phyloP scores from a whole-genome alignment of 1,284 basidiomycete genomes.

The Cryptococcus amylolentus region DNA sequence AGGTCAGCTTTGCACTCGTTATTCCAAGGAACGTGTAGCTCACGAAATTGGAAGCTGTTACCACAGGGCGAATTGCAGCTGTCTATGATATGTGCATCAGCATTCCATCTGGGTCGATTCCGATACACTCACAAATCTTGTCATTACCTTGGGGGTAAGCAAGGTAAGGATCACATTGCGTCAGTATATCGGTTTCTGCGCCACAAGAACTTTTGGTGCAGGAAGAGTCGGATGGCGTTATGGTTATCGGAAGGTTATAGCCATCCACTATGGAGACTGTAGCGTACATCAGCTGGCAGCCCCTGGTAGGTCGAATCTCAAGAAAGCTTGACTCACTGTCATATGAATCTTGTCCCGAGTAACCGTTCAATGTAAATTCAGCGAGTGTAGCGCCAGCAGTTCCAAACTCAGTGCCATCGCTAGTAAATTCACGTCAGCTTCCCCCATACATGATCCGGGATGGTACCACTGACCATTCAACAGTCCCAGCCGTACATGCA shows the following conservation, averaged over 20 bases:
- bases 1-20: neutral
- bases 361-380: conserved; percentile 14
- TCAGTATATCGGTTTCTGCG: conserved; percentile 19
- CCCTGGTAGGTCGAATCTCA: neutral
- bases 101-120: too few species aligned
- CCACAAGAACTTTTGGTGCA: conserved; percentile 21
- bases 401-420: conserved; percentile 13
- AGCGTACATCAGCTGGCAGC: neutral
- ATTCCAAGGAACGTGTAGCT: neutral
- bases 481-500: conserved; percentile 5
- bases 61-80: conserved; percentile 22
- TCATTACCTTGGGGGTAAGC: conserved; percentile 19
- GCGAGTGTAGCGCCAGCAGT: conserved; percentile 21
- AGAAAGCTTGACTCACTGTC: conserved; percentile 15
- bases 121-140: conserved; percentile 10
- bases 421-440: neutral
- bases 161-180: conserved; percentile 23
- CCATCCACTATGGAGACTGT: conserved; percentile 31
- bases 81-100: neutral
- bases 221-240: conserved; percentile 13
- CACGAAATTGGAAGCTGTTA: conserved; percentile 16
- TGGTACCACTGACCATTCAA: conserved; percentile 17
- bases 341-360: conserved; percentile 13
- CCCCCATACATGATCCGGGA: neutral
- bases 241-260: conserved; percentile 25